phyloP scores from a whole-genome alignment of 169 alveolate species.

The Eimeria tenella region DNA sequence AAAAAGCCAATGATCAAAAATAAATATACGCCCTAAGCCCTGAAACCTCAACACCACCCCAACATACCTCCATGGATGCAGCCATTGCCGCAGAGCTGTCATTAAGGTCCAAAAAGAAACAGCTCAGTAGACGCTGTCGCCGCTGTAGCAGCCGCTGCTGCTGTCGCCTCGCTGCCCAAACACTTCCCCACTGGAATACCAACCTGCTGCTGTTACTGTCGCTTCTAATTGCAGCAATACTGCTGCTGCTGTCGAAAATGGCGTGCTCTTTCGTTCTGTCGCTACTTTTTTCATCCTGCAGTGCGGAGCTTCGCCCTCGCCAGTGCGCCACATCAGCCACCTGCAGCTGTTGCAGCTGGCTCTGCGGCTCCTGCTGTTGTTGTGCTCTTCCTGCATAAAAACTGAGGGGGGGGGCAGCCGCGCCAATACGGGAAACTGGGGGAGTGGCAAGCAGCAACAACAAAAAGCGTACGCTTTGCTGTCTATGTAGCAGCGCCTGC shows the following conservation, averaged over 20 bases:
- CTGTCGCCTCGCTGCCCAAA: conserved; percentile 44
- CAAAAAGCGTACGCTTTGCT: conserved; percentile 41
- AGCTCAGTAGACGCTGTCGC: conserved; percentile 70
- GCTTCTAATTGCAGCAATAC: neutral
- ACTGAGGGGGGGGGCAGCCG: neutral
- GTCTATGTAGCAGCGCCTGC: conserved; percentile 43
- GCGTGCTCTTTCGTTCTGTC: neutral
- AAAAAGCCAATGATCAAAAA: too few species aligned
- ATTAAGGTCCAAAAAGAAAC: conserved; percentile 75
- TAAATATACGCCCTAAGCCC: neutral
- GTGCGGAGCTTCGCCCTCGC: neutral
- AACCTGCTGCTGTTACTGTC: conserved; percentile 15
- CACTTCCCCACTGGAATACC: conserved; percentile 8
- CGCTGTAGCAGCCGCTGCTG: conserved; percentile 44
- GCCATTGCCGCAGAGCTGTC: conserved; percentile 57
- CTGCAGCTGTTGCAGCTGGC: conserved; percentile 25
- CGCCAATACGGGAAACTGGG: neutral
- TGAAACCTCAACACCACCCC: neutral
- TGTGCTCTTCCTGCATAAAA: neutral
- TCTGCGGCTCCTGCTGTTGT: neutral
- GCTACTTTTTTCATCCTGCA: neutral
- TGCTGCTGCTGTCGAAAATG: neutral
- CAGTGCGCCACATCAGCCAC: neutral
- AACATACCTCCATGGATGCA: conserved; percentile 19
- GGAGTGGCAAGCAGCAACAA: conserved; percentile 48